Conservation (phyloP, 2,329 filamentous ascomycete species). For the Alternaria longipes region DNA sequence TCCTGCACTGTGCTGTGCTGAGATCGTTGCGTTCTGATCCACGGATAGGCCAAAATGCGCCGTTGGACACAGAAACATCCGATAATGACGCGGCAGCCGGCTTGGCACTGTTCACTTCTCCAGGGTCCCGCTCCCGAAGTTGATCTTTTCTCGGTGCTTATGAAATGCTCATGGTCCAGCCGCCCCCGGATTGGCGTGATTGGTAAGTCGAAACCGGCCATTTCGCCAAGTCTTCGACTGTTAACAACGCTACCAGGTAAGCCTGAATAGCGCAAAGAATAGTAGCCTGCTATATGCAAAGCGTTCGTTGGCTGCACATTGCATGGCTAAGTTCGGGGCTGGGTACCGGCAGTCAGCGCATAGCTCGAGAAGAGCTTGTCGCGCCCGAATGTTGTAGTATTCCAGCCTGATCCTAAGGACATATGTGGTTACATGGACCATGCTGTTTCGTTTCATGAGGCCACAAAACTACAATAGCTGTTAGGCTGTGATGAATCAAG, state of each 20-base stretch:
- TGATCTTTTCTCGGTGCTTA: constrained; percentile 6
- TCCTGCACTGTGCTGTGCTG: neutral
- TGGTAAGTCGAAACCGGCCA: neutral
- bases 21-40: neutral
- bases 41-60: neutral
- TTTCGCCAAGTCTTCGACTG: neutral
- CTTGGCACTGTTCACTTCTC: neutral
- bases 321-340: neutral
- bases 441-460: neutral
- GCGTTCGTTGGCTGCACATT: neutral
- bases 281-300: neutral
- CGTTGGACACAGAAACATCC: neutral
- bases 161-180: neutral
- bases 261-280: neutral
- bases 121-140: neutral
- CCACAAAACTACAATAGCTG: neutral
- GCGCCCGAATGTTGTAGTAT: neutral
- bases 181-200: neutral
- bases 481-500: neutral
- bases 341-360: neutral
- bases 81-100: neutral
- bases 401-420: neutral
- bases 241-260: neutral
- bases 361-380: neutral
- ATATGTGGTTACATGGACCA: neutral